phyloP scores from a whole-genome alignment of 768 basidiomycete genomes.

The Lactifluus piperatus region DNA sequence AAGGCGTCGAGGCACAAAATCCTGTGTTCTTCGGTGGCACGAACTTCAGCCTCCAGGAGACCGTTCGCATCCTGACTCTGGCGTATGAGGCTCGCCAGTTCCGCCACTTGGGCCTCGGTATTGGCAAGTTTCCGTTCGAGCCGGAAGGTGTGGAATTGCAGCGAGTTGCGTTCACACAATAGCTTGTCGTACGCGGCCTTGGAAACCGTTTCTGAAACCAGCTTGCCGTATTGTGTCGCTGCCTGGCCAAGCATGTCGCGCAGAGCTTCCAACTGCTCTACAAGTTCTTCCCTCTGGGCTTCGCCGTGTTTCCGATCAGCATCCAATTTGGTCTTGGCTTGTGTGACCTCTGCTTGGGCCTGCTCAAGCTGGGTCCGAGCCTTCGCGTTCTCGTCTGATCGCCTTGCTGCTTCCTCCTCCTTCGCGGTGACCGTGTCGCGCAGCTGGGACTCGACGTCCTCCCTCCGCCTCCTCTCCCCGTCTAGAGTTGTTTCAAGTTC shows the following conservation, averaged over 20 bases:
- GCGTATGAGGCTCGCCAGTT: constrained; percentile 55
- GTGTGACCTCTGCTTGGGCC: constrained; percentile 30
- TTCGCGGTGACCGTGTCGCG: constrained; percentile 34
- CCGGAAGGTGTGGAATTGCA: constrained; percentile 41
- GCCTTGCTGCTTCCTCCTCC: constrained; percentile 33
- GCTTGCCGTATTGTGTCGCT: constrained; percentile 37
- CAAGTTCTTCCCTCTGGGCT: constrained; percentile 37
- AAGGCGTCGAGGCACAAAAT: constrained; percentile 11
- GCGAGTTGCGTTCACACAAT: constrained; percentile 27
- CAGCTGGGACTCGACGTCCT: constrained; percentile 36
- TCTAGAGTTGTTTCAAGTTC: constrained; percentile 47
- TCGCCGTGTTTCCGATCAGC: constrained; percentile 27
- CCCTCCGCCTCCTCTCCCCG: constrained; percentile 43
- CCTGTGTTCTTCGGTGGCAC: constrained; percentile 21
- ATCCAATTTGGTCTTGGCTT: constrained; percentile 28
- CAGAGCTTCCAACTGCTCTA: constrained; percentile 44
- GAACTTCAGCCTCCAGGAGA: constrained; percentile 28
- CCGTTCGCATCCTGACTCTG: constrained; percentile 45
- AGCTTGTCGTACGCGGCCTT: constrained; percentile 19
- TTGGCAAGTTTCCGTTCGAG: constrained; percentile 63
- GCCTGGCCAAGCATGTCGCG: constrained; percentile 37
- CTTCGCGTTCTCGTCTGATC: constrained; percentile 28
- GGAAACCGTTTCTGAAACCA: constrained; percentile 26
- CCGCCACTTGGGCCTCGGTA: constrained; percentile 55
- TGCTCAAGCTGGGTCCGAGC: constrained; percentile 33